Evolutionary conservation across 1,284 basidiomycete species (phyloP).

Genomic region (Tranzscheliella williamsii): DNA sequence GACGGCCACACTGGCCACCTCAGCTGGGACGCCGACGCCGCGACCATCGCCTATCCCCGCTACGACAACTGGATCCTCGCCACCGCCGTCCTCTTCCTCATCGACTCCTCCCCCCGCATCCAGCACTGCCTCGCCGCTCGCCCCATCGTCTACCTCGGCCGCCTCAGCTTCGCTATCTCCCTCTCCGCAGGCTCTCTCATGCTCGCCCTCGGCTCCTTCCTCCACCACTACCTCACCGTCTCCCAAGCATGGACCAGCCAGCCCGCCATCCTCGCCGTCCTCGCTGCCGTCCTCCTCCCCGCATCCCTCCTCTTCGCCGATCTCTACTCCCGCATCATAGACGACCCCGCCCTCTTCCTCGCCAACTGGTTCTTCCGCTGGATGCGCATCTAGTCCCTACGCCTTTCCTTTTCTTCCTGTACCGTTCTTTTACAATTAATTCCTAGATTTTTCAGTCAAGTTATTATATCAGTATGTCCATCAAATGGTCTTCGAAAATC

Average conservation of each 20-base stretch:
- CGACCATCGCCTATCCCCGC: constrained; percentile 25
- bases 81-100: constrained; percentile 29
- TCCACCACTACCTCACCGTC: constrained; percentile 14
- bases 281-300: constrained; percentile 27
- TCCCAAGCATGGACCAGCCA: constrained; percentile 7
- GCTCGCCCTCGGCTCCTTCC: constrained; percentile 32
- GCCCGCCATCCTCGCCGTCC: constrained; percentile 9
- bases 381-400: constrained; percentile 12
- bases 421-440: not conserved
- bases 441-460: too few relatives aligned
- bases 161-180: constrained; percentile 39
- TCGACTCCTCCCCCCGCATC: constrained; percentile 21
- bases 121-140: constrained; percentile 8
- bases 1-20: constrained; percentile 36
- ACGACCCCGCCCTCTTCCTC: constrained; percentile 16
- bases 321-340: constrained; percentile 18
- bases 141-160: constrained; percentile 17
- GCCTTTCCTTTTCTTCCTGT: not conserved
- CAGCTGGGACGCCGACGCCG: constrained; percentile 16
- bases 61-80: constrained; percentile 49
- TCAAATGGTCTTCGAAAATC: too few relatives aligned
- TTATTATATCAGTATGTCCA: too few relatives aligned
- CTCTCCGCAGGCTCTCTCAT: constrained; percentile 43
- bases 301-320: constrained; percentile 13
- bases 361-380: constrained; percentile 37